Conservation (phyloP, 2,329 filamentous ascomycete genomes). For the Orbilia blumenaviensis region DNA sequence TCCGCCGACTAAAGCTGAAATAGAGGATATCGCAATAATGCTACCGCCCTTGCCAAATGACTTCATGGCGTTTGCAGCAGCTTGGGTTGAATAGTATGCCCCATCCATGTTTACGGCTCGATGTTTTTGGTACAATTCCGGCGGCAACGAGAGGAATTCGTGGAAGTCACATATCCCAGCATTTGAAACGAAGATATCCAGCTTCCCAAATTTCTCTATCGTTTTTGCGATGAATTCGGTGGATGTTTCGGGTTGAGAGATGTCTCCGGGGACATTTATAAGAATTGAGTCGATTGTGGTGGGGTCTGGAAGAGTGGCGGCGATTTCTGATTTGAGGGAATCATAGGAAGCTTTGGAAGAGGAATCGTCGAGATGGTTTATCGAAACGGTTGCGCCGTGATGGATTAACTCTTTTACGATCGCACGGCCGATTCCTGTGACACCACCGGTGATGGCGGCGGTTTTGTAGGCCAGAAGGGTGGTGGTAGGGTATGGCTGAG, state of each 20-base stretch:
- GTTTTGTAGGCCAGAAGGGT: conserved; percentile 75
- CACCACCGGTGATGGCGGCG: conserved; percentile 85
- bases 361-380: conserved; percentile 71
- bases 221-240: conserved; percentile 72
- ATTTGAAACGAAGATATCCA: conserved; percentile 67
- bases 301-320: conserved; percentile 64
- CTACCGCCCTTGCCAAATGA: conserved; percentile 74
- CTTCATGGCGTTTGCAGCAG: conserved; percentile 81
- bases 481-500: conserved; percentile 49
- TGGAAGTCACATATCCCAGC: conserved; percentile 88
- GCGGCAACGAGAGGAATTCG: conserved; percentile 78
- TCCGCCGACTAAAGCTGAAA: conserved; percentile 79
- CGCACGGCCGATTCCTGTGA: conserved; percentile 85
- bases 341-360: conserved; percentile 66
- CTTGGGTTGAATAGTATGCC: conserved; percentile 87
- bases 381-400: conserved; percentile 79
- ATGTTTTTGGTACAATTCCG: conserved; percentile 75
- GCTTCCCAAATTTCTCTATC: conserved; percentile 68
- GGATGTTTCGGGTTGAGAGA: conserved; percentile 77
- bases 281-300: conserved; percentile 64
- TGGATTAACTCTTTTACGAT: conserved; percentile 81
- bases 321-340: conserved; percentile 66
- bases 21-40: conserved; percentile 80
- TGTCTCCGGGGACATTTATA: conserved; percentile 77
- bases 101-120: conserved; percentile 83